Evolutionary conservation across 2,329 filamentous ascomycete species (phyloP).

Genomic region (Aspergillus sp.): DNA sequence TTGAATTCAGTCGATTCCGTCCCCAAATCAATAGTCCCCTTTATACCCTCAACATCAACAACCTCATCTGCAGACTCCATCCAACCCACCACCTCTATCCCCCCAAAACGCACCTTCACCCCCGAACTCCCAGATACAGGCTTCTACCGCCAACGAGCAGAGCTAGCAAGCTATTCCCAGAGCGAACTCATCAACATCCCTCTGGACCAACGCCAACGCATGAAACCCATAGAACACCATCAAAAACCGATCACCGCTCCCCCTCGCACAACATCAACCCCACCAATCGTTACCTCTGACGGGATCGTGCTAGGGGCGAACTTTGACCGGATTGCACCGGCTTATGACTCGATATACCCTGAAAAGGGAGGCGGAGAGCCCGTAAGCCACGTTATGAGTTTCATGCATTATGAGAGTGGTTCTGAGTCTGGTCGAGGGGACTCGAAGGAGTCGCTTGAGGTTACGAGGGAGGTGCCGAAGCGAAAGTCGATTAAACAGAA

Average conservation of each 20-base stretch:
- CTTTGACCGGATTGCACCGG: slow-evolving; percentile 8
- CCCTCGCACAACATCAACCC: background rate
- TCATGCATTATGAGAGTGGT: slow-evolving; percentile 19
- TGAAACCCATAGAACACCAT: background rate
- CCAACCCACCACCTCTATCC: background rate
- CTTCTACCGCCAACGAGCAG: slow-evolving; percentile 19
- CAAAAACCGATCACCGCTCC: background rate
- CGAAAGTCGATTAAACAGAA: no score
- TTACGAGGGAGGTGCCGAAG: background rate
- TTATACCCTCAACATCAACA: no score
- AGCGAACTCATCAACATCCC: slow-evolving; percentile 27
- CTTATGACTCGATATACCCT: no score
- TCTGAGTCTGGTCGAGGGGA: background rate
- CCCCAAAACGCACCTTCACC: slow-evolving; percentile 1
- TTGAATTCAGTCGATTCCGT: no score
- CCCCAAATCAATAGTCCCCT: no score
- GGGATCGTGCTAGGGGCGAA: slow-evolving; percentile 23
- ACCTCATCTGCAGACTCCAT: no score
- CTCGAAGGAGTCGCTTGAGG: background rate
- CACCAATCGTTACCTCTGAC: slow-evolving; percentile 19
- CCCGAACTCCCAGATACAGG: slow-evolving; percentile 25
- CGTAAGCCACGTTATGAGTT: slow-evolving; percentile 20
- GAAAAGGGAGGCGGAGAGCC: background rate
- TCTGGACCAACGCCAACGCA: background rate
- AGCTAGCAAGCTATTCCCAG: slow-evolving; percentile 17